Conservation (phyloP, 1,139 yeast genomes). For the Taphrina betulina region DNA sequence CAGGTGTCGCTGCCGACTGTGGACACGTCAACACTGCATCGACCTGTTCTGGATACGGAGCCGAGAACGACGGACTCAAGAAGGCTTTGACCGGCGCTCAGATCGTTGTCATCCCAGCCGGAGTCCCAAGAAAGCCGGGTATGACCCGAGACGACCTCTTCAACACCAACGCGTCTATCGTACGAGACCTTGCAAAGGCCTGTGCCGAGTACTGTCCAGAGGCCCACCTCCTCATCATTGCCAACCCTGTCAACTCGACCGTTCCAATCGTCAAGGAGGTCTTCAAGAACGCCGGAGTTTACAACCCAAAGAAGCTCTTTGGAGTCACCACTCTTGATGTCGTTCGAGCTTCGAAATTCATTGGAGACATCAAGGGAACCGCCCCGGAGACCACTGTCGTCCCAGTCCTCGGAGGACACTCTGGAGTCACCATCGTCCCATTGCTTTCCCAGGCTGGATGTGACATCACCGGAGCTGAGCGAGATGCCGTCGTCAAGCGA, state of each 20-base stretch:
- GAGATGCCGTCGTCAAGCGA: constrained; percentile 78
- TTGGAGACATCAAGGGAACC: constrained; percentile 68
- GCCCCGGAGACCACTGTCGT: constrained; percentile 49
- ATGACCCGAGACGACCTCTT: constrained; percentile 72
- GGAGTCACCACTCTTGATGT: constrained; percentile 98
- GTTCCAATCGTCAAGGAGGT: constrained; percentile 98
- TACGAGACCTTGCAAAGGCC: constrained; percentile 85
- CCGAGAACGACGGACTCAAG: constrained; percentile 75
- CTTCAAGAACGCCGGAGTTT: constrained; percentile 77
- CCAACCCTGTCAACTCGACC: constrained; percentile 98
- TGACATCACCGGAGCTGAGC: constrained; percentile 54
- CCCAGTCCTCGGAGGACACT: constrained; percentile 92
- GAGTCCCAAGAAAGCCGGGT: constrained; percentile 83
- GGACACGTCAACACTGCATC: constrained; percentile 60
- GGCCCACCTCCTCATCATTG: constrained; percentile 82
- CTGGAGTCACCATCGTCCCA: constrained; percentile 97
- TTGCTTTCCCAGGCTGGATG: constrained; percentile 69
- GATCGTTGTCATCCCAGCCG: constrained; percentile 94
- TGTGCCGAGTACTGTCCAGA: constrained; percentile 83
- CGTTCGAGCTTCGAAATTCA: constrained; percentile 89
- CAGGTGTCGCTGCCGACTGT: constrained; percentile 91
- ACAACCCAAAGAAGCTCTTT: constrained; percentile 85
- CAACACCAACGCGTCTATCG: constrained; percentile 95
- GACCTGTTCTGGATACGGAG: constrained; percentile 66
- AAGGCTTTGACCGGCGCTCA: constrained; percentile 76